phyloP scores from a whole-genome alignment of 331 rosid genomes.

The Prunus yedoensis region DNA sequence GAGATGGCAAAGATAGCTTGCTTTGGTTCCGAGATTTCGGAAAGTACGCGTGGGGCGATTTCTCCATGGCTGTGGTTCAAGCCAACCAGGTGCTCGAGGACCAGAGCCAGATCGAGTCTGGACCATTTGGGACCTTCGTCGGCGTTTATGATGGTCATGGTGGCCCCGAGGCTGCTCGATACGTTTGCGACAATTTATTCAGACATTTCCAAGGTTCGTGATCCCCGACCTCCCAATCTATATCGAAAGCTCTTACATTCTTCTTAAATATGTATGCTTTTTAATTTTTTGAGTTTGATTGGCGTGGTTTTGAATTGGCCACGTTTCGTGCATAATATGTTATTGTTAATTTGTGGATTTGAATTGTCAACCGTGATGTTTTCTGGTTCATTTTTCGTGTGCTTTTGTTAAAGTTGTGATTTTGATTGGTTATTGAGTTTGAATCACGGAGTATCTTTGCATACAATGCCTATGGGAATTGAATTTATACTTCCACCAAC shows the following conservation, averaged over 20 bases:
- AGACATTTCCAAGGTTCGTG: conserved; percentile 69
- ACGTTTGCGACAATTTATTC: conserved; percentile 75
- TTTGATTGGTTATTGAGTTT: conserved; percentile 27
- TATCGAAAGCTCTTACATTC: neutral
- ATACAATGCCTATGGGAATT: neutral
- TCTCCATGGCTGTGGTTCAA: conserved; percentile 87
- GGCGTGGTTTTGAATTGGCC: conserved; percentile 31
- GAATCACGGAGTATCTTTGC: conserved; percentile 20
- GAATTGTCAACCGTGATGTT: conserved; percentile 14
- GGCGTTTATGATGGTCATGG: conserved; percentile 94
- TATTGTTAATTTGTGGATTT: neutral
- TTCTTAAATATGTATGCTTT: neutral
- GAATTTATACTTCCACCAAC: neutral
- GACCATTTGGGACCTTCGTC: conserved; percentile 73
- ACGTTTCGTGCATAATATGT: conserved; percentile 19
- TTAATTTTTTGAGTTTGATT: neutral
- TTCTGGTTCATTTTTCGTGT: conserved; percentile 10
- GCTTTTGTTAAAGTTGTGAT: conserved; percentile 25
- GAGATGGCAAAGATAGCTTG: conserved; percentile 56
- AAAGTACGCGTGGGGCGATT: conserved; percentile 65
- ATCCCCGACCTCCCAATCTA: conserved; percentile 4
- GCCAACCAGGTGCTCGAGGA: conserved; percentile 90
- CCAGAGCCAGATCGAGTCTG: conserved; percentile 88
- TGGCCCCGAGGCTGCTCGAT: conserved; percentile 75
- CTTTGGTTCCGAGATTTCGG: conserved; percentile 81